Evolutionary conservation across 2,329 filamentous ascomycete genomes (phyloP).

Genomic region (Metarhizium album): DNA sequence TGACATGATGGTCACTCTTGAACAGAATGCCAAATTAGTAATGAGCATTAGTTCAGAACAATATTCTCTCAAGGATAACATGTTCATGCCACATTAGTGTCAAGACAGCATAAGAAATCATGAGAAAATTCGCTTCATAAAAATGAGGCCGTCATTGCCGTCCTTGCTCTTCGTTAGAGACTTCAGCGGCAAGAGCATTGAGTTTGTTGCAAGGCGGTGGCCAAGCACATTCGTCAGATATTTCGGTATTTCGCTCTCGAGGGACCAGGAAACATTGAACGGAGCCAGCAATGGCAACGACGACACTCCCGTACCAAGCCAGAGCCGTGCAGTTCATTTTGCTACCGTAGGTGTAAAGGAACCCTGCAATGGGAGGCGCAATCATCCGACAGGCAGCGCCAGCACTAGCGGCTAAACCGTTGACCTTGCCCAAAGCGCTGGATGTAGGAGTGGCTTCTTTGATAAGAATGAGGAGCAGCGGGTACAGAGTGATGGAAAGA

Average conservation of each 20-base stretch:
- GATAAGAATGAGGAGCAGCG: slow-evolving; percentile 54
- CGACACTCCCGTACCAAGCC: slow-evolving; percentile 52
- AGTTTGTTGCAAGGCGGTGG: slow-evolving; percentile 7
- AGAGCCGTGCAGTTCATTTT: slow-evolving; percentile 48
- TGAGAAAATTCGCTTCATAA: not conserved
- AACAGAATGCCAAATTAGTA: slow-evolving; percentile 9
- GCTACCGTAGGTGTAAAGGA: slow-evolving; percentile 50
- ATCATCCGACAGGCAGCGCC: slow-evolving; percentile 58
- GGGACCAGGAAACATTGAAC: slow-evolving; percentile 49
- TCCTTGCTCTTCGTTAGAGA: slow-evolving; percentile 17
- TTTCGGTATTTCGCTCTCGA: slow-evolving; percentile 17
- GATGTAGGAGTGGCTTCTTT: slow-evolving; percentile 52
- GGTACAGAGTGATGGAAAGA: slow-evolving; percentile 54
- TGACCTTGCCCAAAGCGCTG: slow-evolving; percentile 50
- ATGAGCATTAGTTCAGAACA: not conserved
- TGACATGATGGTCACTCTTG: slow-evolving; percentile 9
- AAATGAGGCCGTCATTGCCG: not conserved
- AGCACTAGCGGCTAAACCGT: slow-evolving; percentile 54
- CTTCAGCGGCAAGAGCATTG: slow-evolving; percentile 18
- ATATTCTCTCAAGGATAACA: not conserved
- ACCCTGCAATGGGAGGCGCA: slow-evolving; percentile 53
- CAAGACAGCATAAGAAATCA: not conserved
- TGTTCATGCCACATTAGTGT: not conserved
- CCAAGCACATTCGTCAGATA: slow-evolving; percentile 19
- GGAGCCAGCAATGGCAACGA: slow-evolving; percentile 45